Base-by-base conservation (phyloP, 371 early-diverging fungal species). In the Zancudomyces culisetae region DNA sequence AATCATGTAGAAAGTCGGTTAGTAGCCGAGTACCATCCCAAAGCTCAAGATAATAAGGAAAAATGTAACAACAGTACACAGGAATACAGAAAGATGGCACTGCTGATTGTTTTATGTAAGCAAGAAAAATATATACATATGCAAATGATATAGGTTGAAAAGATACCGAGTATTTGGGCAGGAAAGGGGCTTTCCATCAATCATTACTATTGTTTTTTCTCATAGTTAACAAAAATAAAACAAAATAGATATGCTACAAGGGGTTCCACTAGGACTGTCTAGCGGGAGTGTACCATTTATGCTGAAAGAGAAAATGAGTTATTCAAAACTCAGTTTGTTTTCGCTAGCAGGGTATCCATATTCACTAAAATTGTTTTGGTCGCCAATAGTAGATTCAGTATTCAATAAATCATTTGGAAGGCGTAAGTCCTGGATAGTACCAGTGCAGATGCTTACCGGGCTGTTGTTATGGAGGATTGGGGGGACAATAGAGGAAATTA, bases 381-480 rank as follows among this genome's bases (percentile, higher is more conserved):
- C 93, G 4, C 95, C 95, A 6, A 83, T 96, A 24, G 93, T 96
- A 12, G 97, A 96, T 60, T 80, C 90, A 1, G 60, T 83, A 27
- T 96, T 83, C 54, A 74, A 76, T 46, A 77, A 80, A 49, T 66
- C 62, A 22, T 56, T 97, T 42, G 97, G 96, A 3, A 73, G 96
- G 12, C 69, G 98, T 51, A 97, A 95, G 64, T 83, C 87, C 23
- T 97, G 98, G 98, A 95, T 97, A 49, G 78, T 94, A n/a, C 98
- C 98, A 10, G 92, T 94, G 49, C 94, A 95, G 59, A 72, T 86
- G 10, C 54, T 86, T 42, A 78, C 81, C 0, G 87, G 84, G 10
- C 45, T 78, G 2, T 54, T 84, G 55, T 82, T 93, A 52, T 68
- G 80, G 55, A 74, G 79, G 65, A 71, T 95, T 27, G 87, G 92